Base-by-base conservation (phyloP, 768 basidiomycete genomes). In the Lanmaoa rubissima region DNA sequence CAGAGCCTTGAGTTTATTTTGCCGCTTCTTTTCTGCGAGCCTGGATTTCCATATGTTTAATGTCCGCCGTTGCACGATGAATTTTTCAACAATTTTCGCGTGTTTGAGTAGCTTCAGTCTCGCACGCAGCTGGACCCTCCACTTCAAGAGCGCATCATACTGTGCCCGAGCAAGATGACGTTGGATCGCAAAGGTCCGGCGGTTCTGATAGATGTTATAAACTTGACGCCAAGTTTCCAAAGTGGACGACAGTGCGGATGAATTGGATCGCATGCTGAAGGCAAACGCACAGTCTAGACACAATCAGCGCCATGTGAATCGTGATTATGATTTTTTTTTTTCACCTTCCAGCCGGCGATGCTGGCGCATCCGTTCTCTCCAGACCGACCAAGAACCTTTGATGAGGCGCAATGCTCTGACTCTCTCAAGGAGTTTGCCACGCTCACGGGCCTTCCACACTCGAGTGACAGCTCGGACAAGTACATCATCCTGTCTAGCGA, bases 381-480 rank as follows among this genome's bases (percentile, higher is more conserved):
- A 90, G 16, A 75, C 64, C 17, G 65, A 63, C 78, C 82, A 83
- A 1, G 74, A 70, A 41, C 70, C 69, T 61, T 77, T 80, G 44
- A 81, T 51, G 9, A 84, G 61, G 35, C 82, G 77, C 19, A 75
- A 58, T 5, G 73, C 68, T 51, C 75, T 79, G 36, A 85, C 81
- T 45, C 80, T 77, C 54, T 81, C 81, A 12, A 90, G 74, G 31
- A 84, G 74, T 48, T 70, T 75, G 32, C 84, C 85, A 10, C 84
- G 80, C 62, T 87, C 86, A 39, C 80, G 81, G 21, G 88, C 84
- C 61, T 80, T 86, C 87, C 88, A 87, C 4, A 88, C 79, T 46
- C 83, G 76, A 62, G 78, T 70, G 45, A 86, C 73, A 31, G 84
- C 87, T 44, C 80, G 79, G 32, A 88, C 56, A 21, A 88, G 75